These are phyloP conservation scores for Microbotryum violaceum DNA, from an alignment of 1,284 basidiomycete genomes.

Conservation along the genomic window DNA sequence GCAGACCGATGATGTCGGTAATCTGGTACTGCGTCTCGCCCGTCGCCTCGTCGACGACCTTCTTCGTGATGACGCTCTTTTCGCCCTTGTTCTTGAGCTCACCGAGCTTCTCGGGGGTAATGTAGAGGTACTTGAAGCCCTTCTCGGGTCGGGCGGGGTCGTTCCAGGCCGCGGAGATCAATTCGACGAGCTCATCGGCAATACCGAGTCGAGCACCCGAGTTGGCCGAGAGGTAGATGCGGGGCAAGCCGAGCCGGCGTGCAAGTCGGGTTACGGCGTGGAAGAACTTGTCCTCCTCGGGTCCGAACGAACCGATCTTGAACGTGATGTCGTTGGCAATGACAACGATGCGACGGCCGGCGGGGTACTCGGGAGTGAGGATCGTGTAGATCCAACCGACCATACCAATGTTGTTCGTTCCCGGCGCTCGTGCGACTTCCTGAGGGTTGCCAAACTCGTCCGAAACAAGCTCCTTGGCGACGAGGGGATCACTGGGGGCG, in stretches of 20 bases:
- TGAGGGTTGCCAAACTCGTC: slow-evolving; percentile 86
- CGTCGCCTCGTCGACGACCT: slow-evolving; percentile 60
- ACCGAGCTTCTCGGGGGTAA: slow-evolving; percentile 56
- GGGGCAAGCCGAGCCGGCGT: slow-evolving; percentile 75
- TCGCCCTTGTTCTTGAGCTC: slow-evolving; percentile 43
- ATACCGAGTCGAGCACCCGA: slow-evolving; percentile 95
- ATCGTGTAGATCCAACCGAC: slow-evolving; percentile 95
- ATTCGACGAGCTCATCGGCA: slow-evolving; percentile 80
- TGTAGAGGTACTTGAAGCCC: slow-evolving; percentile 93
- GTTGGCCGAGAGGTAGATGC: slow-evolving; percentile 96
- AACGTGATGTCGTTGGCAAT: slow-evolving; percentile 98
- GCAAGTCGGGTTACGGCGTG: slow-evolving; percentile 91
- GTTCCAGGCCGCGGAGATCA: slow-evolving; percentile 91
- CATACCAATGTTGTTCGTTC: slow-evolving; percentile 95
- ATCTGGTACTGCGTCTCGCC: slow-evolving; percentile 88
- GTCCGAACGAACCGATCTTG: slow-evolving; percentile 98
- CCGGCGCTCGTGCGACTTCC: slow-evolving; percentile 83
- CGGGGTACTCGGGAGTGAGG: slow-evolving; percentile 85
- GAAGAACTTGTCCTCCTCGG: slow-evolving; percentile 92
- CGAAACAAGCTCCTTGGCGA: slow-evolving; percentile 81
- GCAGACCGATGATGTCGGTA: slow-evolving; percentile 90
- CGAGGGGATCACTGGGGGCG: slow-evolving; percentile 68
- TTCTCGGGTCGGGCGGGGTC: slow-evolving; percentile 76
- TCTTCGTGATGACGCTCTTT: slow-evolving; percentile 69
- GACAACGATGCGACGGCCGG: slow-evolving; percentile 78